phyloP scores from a whole-genome alignment of 176 grass and related monocot species.

The Secale cereale region DNA sequence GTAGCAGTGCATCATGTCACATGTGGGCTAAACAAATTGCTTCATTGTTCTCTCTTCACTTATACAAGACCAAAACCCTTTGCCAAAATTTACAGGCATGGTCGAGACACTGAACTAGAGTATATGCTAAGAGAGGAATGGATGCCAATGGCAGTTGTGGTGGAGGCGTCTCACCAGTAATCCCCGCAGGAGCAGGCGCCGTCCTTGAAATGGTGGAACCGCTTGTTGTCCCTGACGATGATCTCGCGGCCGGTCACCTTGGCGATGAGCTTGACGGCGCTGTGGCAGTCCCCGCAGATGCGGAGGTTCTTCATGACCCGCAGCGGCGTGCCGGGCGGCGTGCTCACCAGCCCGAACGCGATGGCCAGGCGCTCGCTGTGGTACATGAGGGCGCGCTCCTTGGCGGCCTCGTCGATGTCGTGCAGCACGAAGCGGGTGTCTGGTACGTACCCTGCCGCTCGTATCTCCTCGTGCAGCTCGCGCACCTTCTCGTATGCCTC shows the following conservation, averaged over 20 bases:
- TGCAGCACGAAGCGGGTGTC: slow-evolving; percentile 79
- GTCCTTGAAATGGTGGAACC: slow-evolving; percentile 87
- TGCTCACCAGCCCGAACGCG: slow-evolving; percentile 78
- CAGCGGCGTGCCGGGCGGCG: slow-evolving; percentile 57
- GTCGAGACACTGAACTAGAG: neutral
- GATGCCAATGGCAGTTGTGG: neutral
- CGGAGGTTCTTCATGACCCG: slow-evolving; percentile 92
- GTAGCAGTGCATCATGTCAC: neutral
- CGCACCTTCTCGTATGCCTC: slow-evolving; percentile 74
- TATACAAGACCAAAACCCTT: neutral
- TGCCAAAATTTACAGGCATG: slow-evolving; percentile 10
- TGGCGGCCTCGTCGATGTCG: slow-evolving; percentile 72
- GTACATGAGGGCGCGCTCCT: slow-evolving; percentile 84
- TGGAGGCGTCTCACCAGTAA: slow-evolving; percentile 61
- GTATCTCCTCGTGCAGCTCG: slow-evolving; percentile 69
- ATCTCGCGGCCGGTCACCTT: slow-evolving; percentile 72
- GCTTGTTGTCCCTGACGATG: slow-evolving; percentile 87
- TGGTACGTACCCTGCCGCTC: slow-evolving; percentile 67
- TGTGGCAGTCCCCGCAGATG: slow-evolving; percentile 91
- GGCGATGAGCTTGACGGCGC: slow-evolving; percentile 84
- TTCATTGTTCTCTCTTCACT: neutral
- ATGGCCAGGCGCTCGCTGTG: slow-evolving; percentile 91
- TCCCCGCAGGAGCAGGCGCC: slow-evolving; percentile 82
- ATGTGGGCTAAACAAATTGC: neutral
- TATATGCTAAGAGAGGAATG: neutral